Base-by-base conservation (phyloP, 805 yeast genomes). In the Sugiyamaella chiloensis region DNA sequence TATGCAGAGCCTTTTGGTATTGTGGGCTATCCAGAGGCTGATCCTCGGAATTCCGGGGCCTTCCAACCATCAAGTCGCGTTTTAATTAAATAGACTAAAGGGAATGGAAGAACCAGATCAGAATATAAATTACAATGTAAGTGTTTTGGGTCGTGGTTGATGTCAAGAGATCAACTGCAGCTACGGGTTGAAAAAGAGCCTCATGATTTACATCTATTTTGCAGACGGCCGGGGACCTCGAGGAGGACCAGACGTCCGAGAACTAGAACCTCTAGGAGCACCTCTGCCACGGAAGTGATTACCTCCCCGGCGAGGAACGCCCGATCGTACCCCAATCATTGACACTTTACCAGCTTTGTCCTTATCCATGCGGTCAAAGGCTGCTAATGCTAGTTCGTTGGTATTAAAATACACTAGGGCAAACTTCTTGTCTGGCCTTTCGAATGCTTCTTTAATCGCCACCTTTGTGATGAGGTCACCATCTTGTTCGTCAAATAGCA, bases 351-450 rank as follows among this genome's bases (percentile, higher is more conserved):
- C 68, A 4, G 68, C 60, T 32, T 55, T 56, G 8, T 55, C 64
- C 37, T 57, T 54, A 45, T 68, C 66, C 12, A 68, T 56, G 2
- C 65, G 58, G 4, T 57, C 62, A 46, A 67, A 54, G 5, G 68
- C 74, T 40, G 56, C 59, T 36, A 59, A 66, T 9, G 66, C 67
- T 48, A 61, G 59, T 34, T 67, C 73, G 20, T 50, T 55, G 12
- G 69, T 58, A 19, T 54, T 57, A 48, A 70, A 71, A 48, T 60
- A 60, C 11, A 70, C 72, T 30, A 63, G 53, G 8, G 71, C 72
- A 44, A 60, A 61, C 54, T 60, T 59, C 51, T 61, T 53, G 29
- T 67, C 68, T 14, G 60, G 57, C 20, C 57, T 54, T 14, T 50
- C 48, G 26, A 47, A 46, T 29, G 52, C 45, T 29, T 56, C 56